Evolutionary conservation across 805 yeast species (phyloP), one percentile per base, ranked within the genome.

Genomic region (Kodamaea kakaduensis): DNA sequence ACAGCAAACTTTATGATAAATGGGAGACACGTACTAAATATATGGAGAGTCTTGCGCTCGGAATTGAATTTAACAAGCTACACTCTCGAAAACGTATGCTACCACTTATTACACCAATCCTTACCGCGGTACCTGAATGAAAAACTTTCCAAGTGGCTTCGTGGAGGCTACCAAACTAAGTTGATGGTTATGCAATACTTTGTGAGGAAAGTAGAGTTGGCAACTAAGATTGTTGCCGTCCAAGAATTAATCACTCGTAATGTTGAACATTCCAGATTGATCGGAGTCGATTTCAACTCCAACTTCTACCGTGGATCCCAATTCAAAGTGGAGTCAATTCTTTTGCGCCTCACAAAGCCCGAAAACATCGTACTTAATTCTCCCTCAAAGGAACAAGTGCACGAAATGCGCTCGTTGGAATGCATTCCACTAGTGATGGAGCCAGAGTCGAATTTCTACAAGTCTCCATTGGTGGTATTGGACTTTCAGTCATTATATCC

Each of bases 401-500:
- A 83, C 48, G 72, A 78, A 24, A 96, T 89, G 68, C 81, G 79
- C 43, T 82, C 97, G 0, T 61, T 93, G 24, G 96, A 88, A 48
- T 81, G 88, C 42, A 77, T 93, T 4, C 96, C 97, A 0, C 64
- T 93, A 34, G 86, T 93, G 2, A 78, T 93, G 89, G 98, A 93
- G 51, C 98, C 98, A 0, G 74, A 75, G 16, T 77, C 95, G 4
- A 78, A 77, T 13, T 84, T 81, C 45, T 93, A 88, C 55, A 87
- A 85, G 37, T 82, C 90, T 38, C 98, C 98, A 0, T 64, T 93
- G 18, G 75, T 89, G 12, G 97, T 93, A 0, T 60, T 93, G 14
- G 98, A 93, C 55, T 93, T 93, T 51, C 96, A 90, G 49, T 87
- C 97, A 0, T 68, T 93, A 32, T 93, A 93, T 52, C 98, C 98